Evolutionary conservation across 768 basidiomycete species (phyloP).

Genomic region (Plicaturopsis crispa): DNA sequence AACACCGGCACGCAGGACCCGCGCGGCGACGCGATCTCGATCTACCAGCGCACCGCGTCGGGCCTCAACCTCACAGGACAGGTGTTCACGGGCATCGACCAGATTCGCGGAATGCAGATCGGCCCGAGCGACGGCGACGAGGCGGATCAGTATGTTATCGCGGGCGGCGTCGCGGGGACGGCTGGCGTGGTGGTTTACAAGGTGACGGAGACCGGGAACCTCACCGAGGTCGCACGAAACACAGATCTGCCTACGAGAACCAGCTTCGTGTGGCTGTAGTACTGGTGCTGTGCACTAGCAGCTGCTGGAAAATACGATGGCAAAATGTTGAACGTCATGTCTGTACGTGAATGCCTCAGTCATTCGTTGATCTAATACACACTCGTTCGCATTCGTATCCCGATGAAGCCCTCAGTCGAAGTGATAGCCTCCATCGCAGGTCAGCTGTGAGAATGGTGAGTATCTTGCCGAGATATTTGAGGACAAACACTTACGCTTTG

Average conservation of each 20-base stretch:
- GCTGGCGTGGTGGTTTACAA: slow-evolving; percentile 52
- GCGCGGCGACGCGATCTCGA: slow-evolving; percentile 57
- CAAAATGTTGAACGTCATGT: too few species aligned
- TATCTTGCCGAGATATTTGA: too few species aligned
- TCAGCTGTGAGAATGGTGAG: too few species aligned
- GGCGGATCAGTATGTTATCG: slow-evolving; percentile 47
- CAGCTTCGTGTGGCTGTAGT: slow-evolving; percentile 40
- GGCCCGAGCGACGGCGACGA: slow-evolving; percentile 38
- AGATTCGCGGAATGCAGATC: slow-evolving; percentile 62
- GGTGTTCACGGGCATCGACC: slow-evolving; percentile 55
- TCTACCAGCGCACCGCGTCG: slow-evolving; percentile 38
- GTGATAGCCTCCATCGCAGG: too few species aligned
- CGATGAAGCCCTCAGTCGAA: too few species aligned
- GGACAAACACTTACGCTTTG: too few species aligned
- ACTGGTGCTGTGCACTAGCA: too few species aligned
- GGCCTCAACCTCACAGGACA: slow-evolving; percentile 40
- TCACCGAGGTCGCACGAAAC: slow-evolving; percentile 47
- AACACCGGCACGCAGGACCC: slow-evolving; percentile 45
- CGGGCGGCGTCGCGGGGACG: slow-evolving; percentile 42
- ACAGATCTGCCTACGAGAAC: slow-evolving; percentile 42
- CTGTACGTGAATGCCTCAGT: too few species aligned
- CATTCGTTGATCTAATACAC: too few species aligned
- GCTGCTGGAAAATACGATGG: too few species aligned
- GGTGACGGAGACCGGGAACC: slow-evolving; percentile 44
- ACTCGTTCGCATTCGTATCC: too few species aligned